Conservation (phyloP, 2,329 filamentous ascomycete species). For the Chaetothyriales sp. region DNA sequence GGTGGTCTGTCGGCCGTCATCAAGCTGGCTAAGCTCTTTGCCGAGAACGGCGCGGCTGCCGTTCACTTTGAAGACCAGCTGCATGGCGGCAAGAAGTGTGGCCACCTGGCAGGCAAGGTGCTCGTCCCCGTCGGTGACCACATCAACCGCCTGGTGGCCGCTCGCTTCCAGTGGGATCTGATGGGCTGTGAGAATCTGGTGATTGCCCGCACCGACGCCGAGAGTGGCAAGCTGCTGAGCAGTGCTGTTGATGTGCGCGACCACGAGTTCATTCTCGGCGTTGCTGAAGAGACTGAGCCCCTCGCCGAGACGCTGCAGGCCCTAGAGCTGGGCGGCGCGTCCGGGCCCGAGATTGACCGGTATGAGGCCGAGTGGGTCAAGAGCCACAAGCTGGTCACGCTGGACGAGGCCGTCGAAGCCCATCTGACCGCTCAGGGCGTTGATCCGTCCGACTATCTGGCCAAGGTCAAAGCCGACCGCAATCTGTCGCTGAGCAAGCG, state of each 20-base stretch:
- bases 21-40: slow-evolving; percentile 93
- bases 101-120: slow-evolving; percentile 90
- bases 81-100: slow-evolving; percentile 96
- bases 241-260: slow-evolving; percentile 87
- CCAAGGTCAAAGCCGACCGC: slow-evolving; percentile 45
- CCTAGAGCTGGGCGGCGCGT: slow-evolving; percentile 71
- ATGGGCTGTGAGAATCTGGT: slow-evolving; percentile 94
- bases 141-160: slow-evolving; percentile 83
- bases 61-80: slow-evolving; percentile 98
- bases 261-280: slow-evolving; percentile 89
- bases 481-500: slow-evolving; percentile 67
- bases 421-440: slow-evolving; percentile 56
- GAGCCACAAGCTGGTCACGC: slow-evolving; percentile 67
- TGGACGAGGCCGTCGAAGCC: slow-evolving; percentile 73
- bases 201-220: slow-evolving; percentile 88
- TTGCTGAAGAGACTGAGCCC: slow-evolving; percentile 62
- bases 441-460: slow-evolving; percentile 50
- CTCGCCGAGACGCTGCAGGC: slow-evolving; percentile 76
- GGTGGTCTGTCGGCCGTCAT: slow-evolving; percentile 83
- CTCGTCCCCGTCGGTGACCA: slow-evolving; percentile 87
- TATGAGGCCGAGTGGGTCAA: slow-evolving; percentile 85
- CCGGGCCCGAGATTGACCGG: slow-evolving; percentile 63
- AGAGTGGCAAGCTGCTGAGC: slow-evolving; percentile 78
- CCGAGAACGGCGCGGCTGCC: slow-evolving; percentile 87
- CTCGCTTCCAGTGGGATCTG: slow-evolving; percentile 93